Conservation (phyloP, 1,139 yeast genomes). For the Pichia sp. region DNA sequence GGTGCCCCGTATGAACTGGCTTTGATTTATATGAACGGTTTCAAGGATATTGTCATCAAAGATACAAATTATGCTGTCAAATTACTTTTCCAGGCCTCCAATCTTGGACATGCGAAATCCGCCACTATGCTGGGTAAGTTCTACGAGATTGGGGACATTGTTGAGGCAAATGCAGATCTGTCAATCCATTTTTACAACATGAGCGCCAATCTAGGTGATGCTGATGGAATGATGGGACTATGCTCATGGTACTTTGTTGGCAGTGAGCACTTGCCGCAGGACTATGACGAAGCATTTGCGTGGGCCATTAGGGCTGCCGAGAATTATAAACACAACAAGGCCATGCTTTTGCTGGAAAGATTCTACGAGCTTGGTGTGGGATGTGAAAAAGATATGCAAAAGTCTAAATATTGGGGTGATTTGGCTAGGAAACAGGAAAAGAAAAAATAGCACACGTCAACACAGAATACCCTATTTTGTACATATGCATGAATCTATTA, state of each 20-base stretch:
- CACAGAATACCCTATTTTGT: background rate
- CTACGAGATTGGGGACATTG: slow-evolving; percentile 76
- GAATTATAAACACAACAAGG: slow-evolving; percentile 61
- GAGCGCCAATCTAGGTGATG: slow-evolving; percentile 85
- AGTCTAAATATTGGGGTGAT: slow-evolving; percentile 71
- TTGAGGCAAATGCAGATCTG: slow-evolving; percentile 77
- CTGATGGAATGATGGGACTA: slow-evolving; percentile 85
- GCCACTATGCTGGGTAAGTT: slow-evolving; percentile 76
- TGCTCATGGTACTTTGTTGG: slow-evolving; percentile 98
- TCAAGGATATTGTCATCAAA: slow-evolving; percentile 77
- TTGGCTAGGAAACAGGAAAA: slow-evolving; percentile 8
- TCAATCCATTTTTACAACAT: slow-evolving; percentile 90
- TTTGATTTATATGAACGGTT: slow-evolving; percentile 78
- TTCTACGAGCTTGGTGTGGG: slow-evolving; percentile 89
- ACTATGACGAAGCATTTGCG: slow-evolving; percentile 83
- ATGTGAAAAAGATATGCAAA: slow-evolving; percentile 52
- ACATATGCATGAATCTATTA: background rate
- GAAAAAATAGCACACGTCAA: background rate
- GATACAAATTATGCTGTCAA: slow-evolving; percentile 84
- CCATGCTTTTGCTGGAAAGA: slow-evolving; percentile 82
- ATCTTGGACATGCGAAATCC: slow-evolving; percentile 77
- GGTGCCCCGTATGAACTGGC: slow-evolving; percentile 95
- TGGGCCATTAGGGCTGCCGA: slow-evolving; percentile 91
- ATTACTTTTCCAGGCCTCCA: slow-evolving; percentile 83
- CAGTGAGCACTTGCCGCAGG: slow-evolving; percentile 70